Base-by-base conservation (phyloP, 2,329 filamentous ascomycete species). In the Penicillium griseofulvum region DNA sequence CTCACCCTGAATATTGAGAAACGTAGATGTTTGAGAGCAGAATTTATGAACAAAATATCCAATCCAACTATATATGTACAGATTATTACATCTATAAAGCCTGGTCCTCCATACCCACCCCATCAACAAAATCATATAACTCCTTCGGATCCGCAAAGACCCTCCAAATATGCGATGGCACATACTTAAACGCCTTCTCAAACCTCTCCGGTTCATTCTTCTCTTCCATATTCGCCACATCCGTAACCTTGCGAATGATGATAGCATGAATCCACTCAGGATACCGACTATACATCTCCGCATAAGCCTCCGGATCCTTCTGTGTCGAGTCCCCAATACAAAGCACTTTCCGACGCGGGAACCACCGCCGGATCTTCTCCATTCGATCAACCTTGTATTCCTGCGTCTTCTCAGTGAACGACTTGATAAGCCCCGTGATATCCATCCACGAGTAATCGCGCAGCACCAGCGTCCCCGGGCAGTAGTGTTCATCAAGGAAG, bases 261-360 rank as follows among this genome's bases (percentile, higher is more conserved):
- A 97, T 94, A 12, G 89, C 82, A 58, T 84, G 84, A 58, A 97
- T 84, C 90, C 91, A 97, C 7, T 82, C 84, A 0, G 87, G 86
- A 59, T 86, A 83, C 46, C 81, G 80, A 49, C 85, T 71, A 58
- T 81, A 91, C 74, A 90, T 85, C 63, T 92, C 87, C 28, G 87
- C 92, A 68, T 97, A 97, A 0, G 90, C 85, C 71, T 97, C 93
- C 0, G 93, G 92, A 65, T 97, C 93, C 26, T 85, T 88, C 74
- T 97, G 93, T 0, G 92, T 97, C 37, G 88, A 93, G 74, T 97
- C 93, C 0, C 93, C 93, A 61, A 97, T 86, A 63, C 87, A 87
- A 59, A 97, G 84, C 75, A 96, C 87, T 65, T 87, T 89, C 57
- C 89, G 81, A 63, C 82, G 81, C 0, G 93, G 93, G 46, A 97